These are phyloP conservation scores for Leccinum broughii DNA, from an alignment of 768 basidiomycete species.

Conservation along the genomic window DNA sequence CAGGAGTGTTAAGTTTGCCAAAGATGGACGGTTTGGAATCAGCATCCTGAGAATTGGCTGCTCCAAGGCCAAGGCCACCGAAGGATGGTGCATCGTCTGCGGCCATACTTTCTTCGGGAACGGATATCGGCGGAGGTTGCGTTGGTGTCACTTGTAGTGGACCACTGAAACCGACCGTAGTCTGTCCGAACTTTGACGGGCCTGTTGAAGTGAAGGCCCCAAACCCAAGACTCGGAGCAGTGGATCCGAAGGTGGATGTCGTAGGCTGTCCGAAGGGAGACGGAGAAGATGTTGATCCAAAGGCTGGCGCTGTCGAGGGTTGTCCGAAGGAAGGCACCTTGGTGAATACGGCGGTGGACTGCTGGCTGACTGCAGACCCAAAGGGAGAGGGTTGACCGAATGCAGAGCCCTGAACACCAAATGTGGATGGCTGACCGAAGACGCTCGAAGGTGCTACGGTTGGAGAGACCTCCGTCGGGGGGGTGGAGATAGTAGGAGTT, in stretches of 20 bases:
- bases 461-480: slow-evolving; percentile 20
- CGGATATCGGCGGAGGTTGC: slow-evolving; percentile 2
- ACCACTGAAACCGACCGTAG: slow-evolving; percentile 25
- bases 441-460: slow-evolving; percentile 34
- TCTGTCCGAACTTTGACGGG: slow-evolving; percentile 35
- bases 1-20: slow-evolving; percentile 24
- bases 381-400: slow-evolving; percentile 36
- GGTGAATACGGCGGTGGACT: slow-evolving; percentile 26
- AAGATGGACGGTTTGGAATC: slow-evolving; percentile 35
- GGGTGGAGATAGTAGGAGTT: slow-evolving; percentile 22
- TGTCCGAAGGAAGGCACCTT: slow-evolving; percentile 26
- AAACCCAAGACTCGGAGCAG: slow-evolving; percentile 28
- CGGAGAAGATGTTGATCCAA: slow-evolving; percentile 14
- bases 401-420: slow-evolving; percentile 24
- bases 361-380: slow-evolving; percentile 19
- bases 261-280: background rate
- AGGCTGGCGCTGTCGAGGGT: slow-evolving; percentile 9
- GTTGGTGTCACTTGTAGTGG: slow-evolving; percentile 10
- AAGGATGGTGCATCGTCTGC: slow-evolving; percentile 33
- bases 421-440: slow-evolving; percentile 37
- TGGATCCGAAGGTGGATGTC: slow-evolving; percentile 25
- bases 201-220: slow-evolving; percentile 34
- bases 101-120: slow-evolving; percentile 34
- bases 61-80: slow-evolving; percentile 35
- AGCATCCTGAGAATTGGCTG: slow-evolving; percentile 22